Percentiles rank a stretch among this genome's conserved stretches.
Conservation (phyloP, 2,329 filamentous ascomycete genomes). For the Calonectria naviculata region DNA sequence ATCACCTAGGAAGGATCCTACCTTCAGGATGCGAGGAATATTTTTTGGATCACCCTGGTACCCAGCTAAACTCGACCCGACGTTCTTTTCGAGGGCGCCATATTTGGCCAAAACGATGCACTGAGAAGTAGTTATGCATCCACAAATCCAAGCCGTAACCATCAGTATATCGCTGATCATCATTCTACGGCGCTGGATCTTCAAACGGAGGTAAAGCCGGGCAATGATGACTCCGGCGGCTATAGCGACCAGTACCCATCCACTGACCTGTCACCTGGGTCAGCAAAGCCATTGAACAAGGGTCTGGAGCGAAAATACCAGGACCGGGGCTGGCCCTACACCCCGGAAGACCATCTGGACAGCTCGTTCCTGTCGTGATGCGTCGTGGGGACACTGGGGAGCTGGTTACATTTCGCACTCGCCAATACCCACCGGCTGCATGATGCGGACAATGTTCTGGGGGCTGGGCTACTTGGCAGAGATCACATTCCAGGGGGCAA, state of each 20-base stretch:
- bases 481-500: not conserved
- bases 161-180: not conserved
- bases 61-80: not conserved
- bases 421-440: no score
- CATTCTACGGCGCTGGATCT: not conserved
- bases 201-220: not conserved
- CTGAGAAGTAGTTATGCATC: not conserved
- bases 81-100: not conserved
- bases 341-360: not conserved
- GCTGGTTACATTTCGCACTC: not conserved
- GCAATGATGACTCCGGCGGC: not conserved
- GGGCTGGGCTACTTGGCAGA: not conserved
- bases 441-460: not conserved
- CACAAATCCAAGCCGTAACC: not conserved
- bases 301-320: not conserved
- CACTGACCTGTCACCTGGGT: not conserved
- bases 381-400: not conserved
- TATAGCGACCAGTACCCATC: not conserved
- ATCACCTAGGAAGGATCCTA: not conserved
- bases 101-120: not conserved
- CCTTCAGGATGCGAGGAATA: not conserved
- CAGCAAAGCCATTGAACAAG: not conserved
- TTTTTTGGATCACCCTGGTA: not conserved
- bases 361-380: no score
- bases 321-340: not conserved